Percentiles rank a stretch among this genome's conserved stretches.
These are phyloP conservation scores for Tubosaeta sp. DNA, from an alignment of 768 basidiomycete species.

Conservation along the genomic window DNA sequence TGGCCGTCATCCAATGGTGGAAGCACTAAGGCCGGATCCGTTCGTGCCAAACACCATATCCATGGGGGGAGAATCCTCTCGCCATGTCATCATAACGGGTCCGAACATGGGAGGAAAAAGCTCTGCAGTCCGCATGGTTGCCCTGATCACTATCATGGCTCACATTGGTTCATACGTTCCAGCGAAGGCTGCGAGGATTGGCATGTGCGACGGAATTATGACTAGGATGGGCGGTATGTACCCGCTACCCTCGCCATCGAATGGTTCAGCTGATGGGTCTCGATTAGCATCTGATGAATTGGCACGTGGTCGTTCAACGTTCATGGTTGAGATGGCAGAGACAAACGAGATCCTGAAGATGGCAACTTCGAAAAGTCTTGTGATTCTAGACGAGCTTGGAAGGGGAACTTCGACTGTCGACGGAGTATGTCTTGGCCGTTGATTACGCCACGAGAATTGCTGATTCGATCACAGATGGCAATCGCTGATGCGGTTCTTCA, in stretches of 20 bases:
- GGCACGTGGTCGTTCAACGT: slow-evolving; percentile 82
- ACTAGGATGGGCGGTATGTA: slow-evolving; percentile 84
- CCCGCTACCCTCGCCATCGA: background rate
- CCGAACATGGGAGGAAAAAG: slow-evolving; percentile 91
- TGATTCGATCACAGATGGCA: slow-evolving; percentile 57
- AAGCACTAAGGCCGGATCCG: slow-evolving; percentile 68
- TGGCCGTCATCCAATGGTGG: slow-evolving; percentile 95
- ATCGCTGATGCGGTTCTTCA: slow-evolving; percentile 81
- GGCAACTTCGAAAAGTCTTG: slow-evolving; percentile 71
- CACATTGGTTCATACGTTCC: slow-evolving; percentile 96
- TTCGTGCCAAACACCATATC: slow-evolving; percentile 81
- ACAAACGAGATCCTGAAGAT: slow-evolving; percentile 84
- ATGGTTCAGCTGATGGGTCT: background rate
- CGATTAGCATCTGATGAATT: slow-evolving; percentile 79
- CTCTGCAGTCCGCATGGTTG: slow-evolving; percentile 75
- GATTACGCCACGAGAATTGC: background rate
- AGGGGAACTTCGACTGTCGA: slow-evolving; percentile 92
- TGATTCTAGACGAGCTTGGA: slow-evolving; percentile 89
- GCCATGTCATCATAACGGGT: slow-evolving; percentile 74
- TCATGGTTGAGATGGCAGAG: slow-evolving; percentile 97
- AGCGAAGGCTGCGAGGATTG: slow-evolving; percentile 64
- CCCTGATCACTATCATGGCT: slow-evolving; percentile 67
- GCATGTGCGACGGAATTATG: slow-evolving; percentile 79
- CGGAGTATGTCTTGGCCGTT: slow-evolving; percentile 46
- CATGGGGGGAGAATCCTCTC: slow-evolving; percentile 51